Evolutionary conservation across 2,329 filamentous ascomycete genomes (phyloP), one percentile per base, ranked within the genome.

Genomic region (Ceratocystis destructans): DNA sequence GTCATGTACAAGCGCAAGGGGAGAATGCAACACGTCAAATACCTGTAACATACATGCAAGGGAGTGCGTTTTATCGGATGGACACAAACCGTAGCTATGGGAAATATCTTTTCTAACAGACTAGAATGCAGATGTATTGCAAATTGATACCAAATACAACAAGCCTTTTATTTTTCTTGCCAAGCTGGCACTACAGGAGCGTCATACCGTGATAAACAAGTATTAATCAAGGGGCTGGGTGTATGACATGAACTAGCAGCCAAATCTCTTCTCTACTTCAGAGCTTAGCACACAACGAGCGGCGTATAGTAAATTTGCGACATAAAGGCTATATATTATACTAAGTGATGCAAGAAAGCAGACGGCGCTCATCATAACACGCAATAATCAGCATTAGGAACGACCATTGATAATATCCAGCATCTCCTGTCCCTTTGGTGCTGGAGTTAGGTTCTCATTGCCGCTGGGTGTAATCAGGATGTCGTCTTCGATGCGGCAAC

Each of bases 401-500:
- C 69, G 71, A 5, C 75, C 74, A 64, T 80, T 82, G 64, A 87
- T 82, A 62, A 88, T 78, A 69, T 80, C 79, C 72, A 91, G 77
- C 71, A 91, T 76, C 72, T 90, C 86, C 64, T 87, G 80, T 1
- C 84, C 83, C 77, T 95, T 96, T 0, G 89, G 88, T 37, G 88
- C 88, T 1, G 82, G 81, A 1, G 91, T 95, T 73, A 97, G 73
- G 73, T 96, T 95, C 76, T 96, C 91, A 71, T 85, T 85, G 0
- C 92, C 91, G 28, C 83, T 78, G 68, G 87, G 80, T 1, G 88
- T 94, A 61, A 97, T 85, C 25, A 94, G 79, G 48, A 97, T 82
- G 74, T 93, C 89, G 73, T 97, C 91, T 77, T 99, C 94, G 69
- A 97, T 95, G 61, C 94, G 83, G 31, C 96, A 90, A 44, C 94